phyloP scores from a whole-genome alignment of 768 basidiomycete genomes.

The Russula compacta region DNA sequence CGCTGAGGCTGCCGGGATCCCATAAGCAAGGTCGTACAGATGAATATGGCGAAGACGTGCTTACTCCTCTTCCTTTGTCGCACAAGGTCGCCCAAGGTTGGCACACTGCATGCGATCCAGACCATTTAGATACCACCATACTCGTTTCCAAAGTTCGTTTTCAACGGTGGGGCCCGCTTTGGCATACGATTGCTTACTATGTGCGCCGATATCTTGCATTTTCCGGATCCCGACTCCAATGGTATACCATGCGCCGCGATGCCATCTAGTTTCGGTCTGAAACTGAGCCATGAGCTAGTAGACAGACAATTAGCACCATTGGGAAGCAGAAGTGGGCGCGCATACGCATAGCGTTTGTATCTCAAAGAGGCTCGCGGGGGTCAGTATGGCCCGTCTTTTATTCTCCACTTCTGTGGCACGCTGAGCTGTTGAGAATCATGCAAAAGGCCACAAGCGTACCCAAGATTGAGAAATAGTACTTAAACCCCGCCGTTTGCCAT shows the following conservation, averaged over 20 bases:
- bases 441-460: conserved; percentile 29
- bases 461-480: conserved; percentile 48
- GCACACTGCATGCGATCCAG: conserved; percentile 51
- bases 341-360: conserved; percentile 47
- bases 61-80: conserved; percentile 60
- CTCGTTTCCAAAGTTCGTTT: conserved; percentile 43
- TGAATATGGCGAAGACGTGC: conserved; percentile 21
- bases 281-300: conserved; percentile 39
- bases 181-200: conserved; percentile 32
- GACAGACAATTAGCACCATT: conserved; percentile 1
- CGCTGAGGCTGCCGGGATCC: conserved; percentile 32
- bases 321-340: conserved; percentile 14
- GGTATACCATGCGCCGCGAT: conserved; percentile 40
- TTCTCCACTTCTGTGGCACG: conserved; percentile 40
- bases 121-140: conserved; percentile 47
- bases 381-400: conserved; percentile 40
- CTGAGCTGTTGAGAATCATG: conserved; percentile 4
- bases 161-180: conserved; percentile 28
- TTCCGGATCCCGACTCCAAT: conserved; percentile 36
- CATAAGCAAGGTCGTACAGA: neutral
- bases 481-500: conserved; percentile 51
- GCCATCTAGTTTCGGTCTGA: conserved; percentile 38
- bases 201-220: conserved; percentile 47
- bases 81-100: conserved; percentile 46
- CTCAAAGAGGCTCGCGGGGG: conserved; percentile 53